Evolutionary conservation across 129 eudicot species (phyloP).

Genomic region (Chrysanthemum lavandulifolium): DNA sequence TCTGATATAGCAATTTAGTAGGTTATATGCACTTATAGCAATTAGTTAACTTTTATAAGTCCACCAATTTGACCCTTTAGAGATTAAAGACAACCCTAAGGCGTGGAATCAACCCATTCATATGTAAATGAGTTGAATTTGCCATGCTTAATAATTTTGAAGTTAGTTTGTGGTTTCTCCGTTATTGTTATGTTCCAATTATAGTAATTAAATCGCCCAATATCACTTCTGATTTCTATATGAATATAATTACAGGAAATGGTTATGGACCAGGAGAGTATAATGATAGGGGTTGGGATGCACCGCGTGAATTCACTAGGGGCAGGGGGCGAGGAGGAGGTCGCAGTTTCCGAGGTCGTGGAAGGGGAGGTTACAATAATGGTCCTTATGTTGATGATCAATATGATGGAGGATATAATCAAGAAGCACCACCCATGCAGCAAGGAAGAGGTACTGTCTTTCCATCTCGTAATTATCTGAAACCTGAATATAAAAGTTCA

Average conservation of each 20-base stretch:
- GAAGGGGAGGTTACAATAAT: constrained; percentile 61
- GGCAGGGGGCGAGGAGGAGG: constrained; percentile 85
- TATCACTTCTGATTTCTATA: background rate
- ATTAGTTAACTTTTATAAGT: no score
- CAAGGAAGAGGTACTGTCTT: constrained; percentile 34
- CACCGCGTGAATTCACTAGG: constrained; percentile 56
- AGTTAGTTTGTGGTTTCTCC: background rate
- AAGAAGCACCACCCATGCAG: constrained; percentile 59
- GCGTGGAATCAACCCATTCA: no score
- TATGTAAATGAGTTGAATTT: background rate
- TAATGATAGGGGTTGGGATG: constrained; percentile 84
- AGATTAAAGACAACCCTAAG: no score
- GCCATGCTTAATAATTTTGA: background rate
- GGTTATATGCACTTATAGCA: no score
- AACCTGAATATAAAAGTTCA: background rate
- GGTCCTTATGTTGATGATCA: constrained; percentile 57
- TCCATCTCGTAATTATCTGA: background rate
- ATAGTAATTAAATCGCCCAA: background rate
- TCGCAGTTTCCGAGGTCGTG: constrained; percentile 72
- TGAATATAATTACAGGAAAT: constrained; percentile 38
- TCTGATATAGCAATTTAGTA: no score
- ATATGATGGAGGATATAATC: constrained; percentile 66
- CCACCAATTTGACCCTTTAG: no score
- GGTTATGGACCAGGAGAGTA: constrained; percentile 50
- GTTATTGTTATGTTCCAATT: background rate